Conservation (phyloP, 768 basidiomycete genomes). For the Boletus reticuloceps region DNA sequence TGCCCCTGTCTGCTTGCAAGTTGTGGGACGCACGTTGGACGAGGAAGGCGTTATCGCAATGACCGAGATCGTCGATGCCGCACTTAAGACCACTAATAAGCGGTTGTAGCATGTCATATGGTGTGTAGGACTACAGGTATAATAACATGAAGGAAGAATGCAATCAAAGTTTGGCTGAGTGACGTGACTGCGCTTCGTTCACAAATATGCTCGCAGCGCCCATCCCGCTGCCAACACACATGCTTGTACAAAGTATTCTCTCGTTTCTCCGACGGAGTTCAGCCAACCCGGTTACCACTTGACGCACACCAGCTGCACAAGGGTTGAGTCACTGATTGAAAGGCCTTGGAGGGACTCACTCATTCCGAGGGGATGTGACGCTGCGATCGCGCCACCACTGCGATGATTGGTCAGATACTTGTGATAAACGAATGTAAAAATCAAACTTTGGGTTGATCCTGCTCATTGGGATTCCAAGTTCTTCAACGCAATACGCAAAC, state of each 20-base stretch:
- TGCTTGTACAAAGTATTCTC: conserved; percentile 76
- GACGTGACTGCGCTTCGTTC: conserved; percentile 48
- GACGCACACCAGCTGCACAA: conserved; percentile 71
- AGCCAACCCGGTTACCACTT: conserved; percentile 85
- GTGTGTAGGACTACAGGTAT: background rate
- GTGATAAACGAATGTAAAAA: background rate
- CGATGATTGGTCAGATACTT: conserved; percentile 3
- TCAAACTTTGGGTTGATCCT: conserved; percentile 85
- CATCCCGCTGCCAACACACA: conserved; percentile 87
- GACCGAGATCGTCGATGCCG: conserved; percentile 61
- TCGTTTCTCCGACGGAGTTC: conserved; percentile 70
- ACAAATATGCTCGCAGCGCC: conserved; percentile 81
- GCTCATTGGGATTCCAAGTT: conserved; percentile 69
- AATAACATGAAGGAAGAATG: too few species aligned
- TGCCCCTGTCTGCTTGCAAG: conserved; percentile 63
- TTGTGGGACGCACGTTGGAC: conserved; percentile 67
- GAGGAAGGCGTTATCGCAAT: conserved; percentile 74
- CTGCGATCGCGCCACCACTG: conserved; percentile 83
- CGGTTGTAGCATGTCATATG: background rate
- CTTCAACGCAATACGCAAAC: conserved; percentile 88
- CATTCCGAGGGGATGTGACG: conserved; percentile 82
- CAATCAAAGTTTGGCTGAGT: too few species aligned
- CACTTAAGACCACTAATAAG: conserved; percentile 35
- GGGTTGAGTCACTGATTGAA: conserved; percentile 11
- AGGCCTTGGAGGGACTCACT: conserved; percentile 44